phyloP scores from a whole-genome alignment of 2,329 filamentous ascomycete species.

The Colletotrichum karsti region DNA sequence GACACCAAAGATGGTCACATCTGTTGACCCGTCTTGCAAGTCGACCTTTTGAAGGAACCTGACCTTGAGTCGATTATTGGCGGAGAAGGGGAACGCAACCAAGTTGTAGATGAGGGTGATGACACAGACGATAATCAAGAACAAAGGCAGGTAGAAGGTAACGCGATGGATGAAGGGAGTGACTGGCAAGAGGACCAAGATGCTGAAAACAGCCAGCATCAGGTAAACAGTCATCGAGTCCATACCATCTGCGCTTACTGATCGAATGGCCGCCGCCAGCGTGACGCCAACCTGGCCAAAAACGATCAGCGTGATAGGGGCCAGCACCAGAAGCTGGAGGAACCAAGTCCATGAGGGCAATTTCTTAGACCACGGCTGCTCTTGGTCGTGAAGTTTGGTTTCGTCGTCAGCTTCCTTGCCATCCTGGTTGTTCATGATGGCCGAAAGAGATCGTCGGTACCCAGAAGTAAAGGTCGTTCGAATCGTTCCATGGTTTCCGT shows the following conservation, averaged over 20 bases:
- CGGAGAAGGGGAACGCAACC: constrained; percentile 86
- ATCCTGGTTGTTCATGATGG: constrained; percentile 27
- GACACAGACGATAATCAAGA: constrained; percentile 75
- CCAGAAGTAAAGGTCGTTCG: constrained; percentile 64
- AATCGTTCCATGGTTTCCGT: constrained; percentile 40
- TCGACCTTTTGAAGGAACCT: constrained; percentile 87
- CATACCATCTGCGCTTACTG: constrained; percentile 87
- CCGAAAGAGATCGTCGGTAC: constrained; percentile 59
- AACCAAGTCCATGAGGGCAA: constrained; percentile 89
- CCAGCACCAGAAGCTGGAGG: constrained; percentile 82
- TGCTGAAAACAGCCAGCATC: constrained; percentile 71
- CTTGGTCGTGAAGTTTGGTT: constrained; percentile 65
- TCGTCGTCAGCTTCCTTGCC: constrained; percentile 40
- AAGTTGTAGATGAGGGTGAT: constrained; percentile 84
- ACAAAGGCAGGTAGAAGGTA: constrained; percentile 81
- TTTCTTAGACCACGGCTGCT: constrained; percentile 85
- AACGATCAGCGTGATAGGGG: constrained; percentile 80
- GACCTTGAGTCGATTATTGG: constrained; percentile 81
- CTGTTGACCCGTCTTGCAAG: constrained; percentile 71
- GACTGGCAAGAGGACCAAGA: constrained; percentile 78
- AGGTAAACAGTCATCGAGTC: constrained; percentile 77
- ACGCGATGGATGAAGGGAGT: constrained; percentile 89
- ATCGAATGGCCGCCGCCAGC: constrained; percentile 75
- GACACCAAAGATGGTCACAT: constrained; percentile 74
- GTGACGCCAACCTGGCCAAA: constrained; percentile 80